A percentile compares a stretch with the other conserved stretches of the same genome.
Conservation (phyloP, 192 early-diverging fungal species). For the Cetraspora pellucida region DNA sequence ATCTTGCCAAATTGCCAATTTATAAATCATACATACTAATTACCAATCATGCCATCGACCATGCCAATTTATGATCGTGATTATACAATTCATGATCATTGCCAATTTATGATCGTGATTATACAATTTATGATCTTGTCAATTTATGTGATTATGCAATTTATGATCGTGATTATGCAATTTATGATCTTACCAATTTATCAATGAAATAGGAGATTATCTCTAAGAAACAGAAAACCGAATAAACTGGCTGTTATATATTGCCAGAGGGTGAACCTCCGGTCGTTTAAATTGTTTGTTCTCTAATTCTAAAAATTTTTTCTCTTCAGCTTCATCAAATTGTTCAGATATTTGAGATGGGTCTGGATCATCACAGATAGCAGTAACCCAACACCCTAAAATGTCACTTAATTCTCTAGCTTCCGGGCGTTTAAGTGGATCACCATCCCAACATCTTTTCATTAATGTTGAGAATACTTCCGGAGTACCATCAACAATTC, state of each 20-base stretch:
- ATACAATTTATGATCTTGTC: no score
- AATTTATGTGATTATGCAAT: no score
- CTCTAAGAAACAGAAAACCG: no score
- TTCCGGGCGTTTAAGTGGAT: constrained; percentile 27
- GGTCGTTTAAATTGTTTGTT: background rate
- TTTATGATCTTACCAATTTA: no score
- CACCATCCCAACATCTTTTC: constrained; percentile 43
- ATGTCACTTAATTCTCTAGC: constrained; percentile 5
- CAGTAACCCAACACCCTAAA: background rate
- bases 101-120: no score
- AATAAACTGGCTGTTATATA: background rate
- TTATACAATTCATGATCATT: no score
- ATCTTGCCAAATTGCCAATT: no score
- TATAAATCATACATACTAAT: no score
- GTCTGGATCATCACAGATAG: background rate
- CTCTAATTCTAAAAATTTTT: constrained; percentile 4
- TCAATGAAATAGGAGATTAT: no score
- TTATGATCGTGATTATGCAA: no score
- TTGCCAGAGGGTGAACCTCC: background rate
- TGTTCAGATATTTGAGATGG: background rate
- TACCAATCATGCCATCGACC: no score
- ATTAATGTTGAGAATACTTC: constrained; percentile 38
- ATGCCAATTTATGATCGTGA: no score
- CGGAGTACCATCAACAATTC: constrained; percentile 42
- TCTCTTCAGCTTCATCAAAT: constrained; percentile 3